phyloP scores from a whole-genome alignment of 2,329 filamentous ascomycete genomes.

The Magnaporthales sp. region DNA sequence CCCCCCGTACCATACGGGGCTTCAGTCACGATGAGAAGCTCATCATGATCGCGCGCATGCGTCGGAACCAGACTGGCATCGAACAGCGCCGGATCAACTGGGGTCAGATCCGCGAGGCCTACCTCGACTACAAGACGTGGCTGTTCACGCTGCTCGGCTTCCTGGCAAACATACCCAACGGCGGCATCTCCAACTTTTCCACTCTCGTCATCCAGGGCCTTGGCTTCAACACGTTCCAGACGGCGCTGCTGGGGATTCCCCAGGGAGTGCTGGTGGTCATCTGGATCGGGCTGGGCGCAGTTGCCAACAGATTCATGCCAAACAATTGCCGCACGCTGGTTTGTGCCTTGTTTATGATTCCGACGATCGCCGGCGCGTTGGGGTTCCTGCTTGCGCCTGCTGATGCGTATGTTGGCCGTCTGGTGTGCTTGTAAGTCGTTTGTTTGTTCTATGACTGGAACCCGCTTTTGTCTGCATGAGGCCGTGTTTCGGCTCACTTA shows the following conservation, averaged over 20 bases:
- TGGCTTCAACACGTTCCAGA: conserved; percentile 35
- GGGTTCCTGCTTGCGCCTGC: conserved; percentile 44
- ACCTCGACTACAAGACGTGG: conserved; percentile 49
- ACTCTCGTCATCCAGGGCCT: conserved; percentile 52
- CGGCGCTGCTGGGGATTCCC: conserved; percentile 28
- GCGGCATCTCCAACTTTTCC: conserved; percentile 52
- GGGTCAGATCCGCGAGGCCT: conserved; percentile 45
- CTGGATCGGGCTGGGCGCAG: conserved; percentile 31
- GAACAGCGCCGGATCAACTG: conserved; percentile 48
- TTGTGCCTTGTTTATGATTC: conserved; percentile 46
- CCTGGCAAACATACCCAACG: conserved; percentile 46
- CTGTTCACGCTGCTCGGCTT: conserved; percentile 46
- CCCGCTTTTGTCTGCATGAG: too few relatives aligned
- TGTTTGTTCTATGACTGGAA: too few relatives aligned
- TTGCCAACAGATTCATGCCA: conserved; percentile 28
- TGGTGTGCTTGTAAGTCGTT: conserved; percentile 41
- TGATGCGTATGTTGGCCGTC: conserved; percentile 39
- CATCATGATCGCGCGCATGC: conserved; percentile 45
- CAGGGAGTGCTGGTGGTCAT: conserved; percentile 27
- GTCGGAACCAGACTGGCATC: conserved; percentile 49
- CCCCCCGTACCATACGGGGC: conserved; percentile 43
- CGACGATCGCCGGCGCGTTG: conserved; percentile 49
- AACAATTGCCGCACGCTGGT: conserved; percentile 42
- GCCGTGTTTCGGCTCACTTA: too few relatives aligned
- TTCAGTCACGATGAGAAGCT: conserved; percentile 40